Conservation (phyloP, 768 basidiomycete genomes). For the Neoboletus subvelutipes region DNA sequence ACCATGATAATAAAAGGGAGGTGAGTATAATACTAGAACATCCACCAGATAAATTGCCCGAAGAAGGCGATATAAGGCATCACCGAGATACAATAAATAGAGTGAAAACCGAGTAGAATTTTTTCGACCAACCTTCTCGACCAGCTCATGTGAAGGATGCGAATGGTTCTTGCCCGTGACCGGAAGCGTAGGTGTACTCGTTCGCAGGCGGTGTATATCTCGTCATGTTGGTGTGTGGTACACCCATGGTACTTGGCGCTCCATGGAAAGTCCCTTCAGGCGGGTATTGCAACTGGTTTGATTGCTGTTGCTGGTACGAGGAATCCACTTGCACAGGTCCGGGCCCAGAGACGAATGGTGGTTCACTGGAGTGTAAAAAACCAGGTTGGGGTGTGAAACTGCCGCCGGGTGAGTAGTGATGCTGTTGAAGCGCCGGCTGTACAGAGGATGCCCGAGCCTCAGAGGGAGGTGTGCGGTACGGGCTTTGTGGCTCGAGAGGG, state of each 20-base stretch:
- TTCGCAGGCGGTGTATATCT: conserved; percentile 18
- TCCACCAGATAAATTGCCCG: conserved; percentile 10
- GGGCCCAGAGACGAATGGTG: conserved; percentile 15
- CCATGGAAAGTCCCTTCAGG: conserved; percentile 19
- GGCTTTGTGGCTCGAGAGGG: conserved; percentile 11
- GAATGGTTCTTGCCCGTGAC: conserved; percentile 27
- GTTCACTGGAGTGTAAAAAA: conserved; percentile 17
- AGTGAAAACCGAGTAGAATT: neutral
- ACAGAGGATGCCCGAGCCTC: conserved; percentile 14
- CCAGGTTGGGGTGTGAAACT: conserved; percentile 13
- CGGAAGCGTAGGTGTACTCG: conserved; percentile 24
- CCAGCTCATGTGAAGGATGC: conserved; percentile 16
- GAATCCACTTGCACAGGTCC: conserved; percentile 12
- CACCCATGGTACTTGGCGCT: conserved; percentile 10
- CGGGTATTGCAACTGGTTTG: conserved; percentile 20
- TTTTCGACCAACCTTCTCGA: neutral
- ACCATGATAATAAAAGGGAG: conserved; percentile 1
- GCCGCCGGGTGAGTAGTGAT: conserved; percentile 16
- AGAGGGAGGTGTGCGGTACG: conserved; percentile 21
- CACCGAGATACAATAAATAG: conserved; percentile 6
- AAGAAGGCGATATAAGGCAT: neutral
- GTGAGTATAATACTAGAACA: conserved; percentile 3
- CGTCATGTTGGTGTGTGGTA: conserved; percentile 14
- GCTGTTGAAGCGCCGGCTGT: conserved; percentile 18
- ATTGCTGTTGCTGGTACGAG: conserved; percentile 13